Evolutionary conservation across 148 eudicot genomes (phyloP).

Genomic region (Rhododendron williamsianum): DNA sequence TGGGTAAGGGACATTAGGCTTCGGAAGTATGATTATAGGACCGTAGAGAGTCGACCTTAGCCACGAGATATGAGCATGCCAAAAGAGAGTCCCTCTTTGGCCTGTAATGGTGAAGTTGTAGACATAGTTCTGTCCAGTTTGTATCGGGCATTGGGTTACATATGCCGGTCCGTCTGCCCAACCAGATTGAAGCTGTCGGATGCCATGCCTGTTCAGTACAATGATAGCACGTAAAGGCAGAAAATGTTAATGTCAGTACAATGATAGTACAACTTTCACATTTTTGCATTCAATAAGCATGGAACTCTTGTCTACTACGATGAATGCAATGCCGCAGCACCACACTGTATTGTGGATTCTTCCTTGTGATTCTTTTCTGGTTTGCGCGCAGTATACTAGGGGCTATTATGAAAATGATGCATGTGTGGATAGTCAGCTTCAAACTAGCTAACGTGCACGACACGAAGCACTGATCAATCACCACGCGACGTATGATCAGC

Average conservation of each 20-base stretch:
- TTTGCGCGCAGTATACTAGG: background rate
- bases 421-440: background rate
- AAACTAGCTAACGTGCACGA: background rate
- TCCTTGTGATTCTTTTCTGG: background rate
- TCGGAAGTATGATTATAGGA: constrained; percentile 47
- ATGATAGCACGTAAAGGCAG: background rate
- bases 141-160: constrained; percentile 58
- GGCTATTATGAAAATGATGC: background rate
- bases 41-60: constrained; percentile 48
- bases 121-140: constrained; percentile 46
- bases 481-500: background rate
- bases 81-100: constrained; percentile 49
- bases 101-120: constrained; percentile 48
- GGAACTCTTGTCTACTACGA: background rate
- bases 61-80: constrained; percentile 65
- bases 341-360: background rate
- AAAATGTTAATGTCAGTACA: background rate
- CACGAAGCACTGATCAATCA: background rate
- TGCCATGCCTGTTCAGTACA: constrained; percentile 42
- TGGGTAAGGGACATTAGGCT: constrained; percentile 35
- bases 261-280: too few species aligned
- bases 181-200: constrained; percentile 44
- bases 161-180: constrained; percentile 72
- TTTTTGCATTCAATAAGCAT: background rate
- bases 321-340: too few species aligned